A percentile compares a stretch with the other conserved stretches of the same genome.
phyloP scores from a whole-genome alignment of 2,329 filamentous ascomycete species.

The Fusarium torreyae region DNA sequence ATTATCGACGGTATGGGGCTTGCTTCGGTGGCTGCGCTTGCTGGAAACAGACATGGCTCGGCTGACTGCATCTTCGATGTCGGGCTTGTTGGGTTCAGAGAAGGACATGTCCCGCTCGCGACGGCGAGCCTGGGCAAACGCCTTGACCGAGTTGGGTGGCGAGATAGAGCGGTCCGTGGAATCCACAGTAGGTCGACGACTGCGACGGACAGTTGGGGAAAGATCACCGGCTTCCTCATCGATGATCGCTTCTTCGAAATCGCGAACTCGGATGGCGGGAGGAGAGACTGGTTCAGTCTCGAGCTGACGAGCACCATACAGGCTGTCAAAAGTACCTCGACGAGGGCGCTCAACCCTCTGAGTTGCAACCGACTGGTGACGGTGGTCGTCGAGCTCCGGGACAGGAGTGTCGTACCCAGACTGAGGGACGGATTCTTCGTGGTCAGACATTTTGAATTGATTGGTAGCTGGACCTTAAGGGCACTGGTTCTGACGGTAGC shows the following conservation, averaged over 20 bases:
- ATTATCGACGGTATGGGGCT: constrained; percentile 72
- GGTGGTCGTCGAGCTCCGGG: constrained; percentile 90
- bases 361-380: constrained; percentile 74
- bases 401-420: constrained; percentile 81
- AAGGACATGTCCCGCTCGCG: constrained; percentile 80
- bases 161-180: constrained; percentile 79
- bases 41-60: constrained; percentile 81
- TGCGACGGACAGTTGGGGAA: constrained; percentile 61
- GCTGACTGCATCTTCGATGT: constrained; percentile 68
- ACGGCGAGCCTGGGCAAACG: constrained; percentile 91
- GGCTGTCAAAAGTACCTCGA: constrained; percentile 81
- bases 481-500: constrained; percentile 16
- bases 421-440: constrained; percentile 71
- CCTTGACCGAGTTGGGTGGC: constrained; percentile 96
- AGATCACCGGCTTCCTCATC: constrained; percentile 77
- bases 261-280: constrained; percentile 71
- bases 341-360: constrained; percentile 74
- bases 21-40: constrained; percentile 71
- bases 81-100: constrained; percentile 62
- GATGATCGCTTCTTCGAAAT: constrained; percentile 88
- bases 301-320: constrained; percentile 69
- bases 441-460: constrained; percentile 73
- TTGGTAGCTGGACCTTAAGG: constrained; percentile 9
- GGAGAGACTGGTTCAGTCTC: constrained; percentile 56
- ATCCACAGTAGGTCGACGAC: constrained; percentile 70